Conservation (phyloP, 495 filamentous ascomycete genomes). For the Penicillium roqueforti region DNA sequence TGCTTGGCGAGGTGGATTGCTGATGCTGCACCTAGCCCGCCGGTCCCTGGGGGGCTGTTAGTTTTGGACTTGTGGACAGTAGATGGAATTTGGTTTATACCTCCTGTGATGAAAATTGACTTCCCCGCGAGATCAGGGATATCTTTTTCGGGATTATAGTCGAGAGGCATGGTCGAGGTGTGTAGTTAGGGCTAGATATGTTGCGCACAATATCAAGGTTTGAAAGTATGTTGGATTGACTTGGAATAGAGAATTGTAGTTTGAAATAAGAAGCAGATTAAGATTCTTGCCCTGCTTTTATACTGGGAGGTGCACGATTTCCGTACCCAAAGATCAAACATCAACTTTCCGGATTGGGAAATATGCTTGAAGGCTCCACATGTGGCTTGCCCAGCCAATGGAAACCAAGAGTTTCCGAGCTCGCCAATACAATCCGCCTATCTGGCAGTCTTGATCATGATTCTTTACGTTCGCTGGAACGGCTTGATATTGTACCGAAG, state of each 20-base stretch:
- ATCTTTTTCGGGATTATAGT: slow-evolving; percentile 30
- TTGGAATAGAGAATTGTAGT: background rate
- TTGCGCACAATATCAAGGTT: background rate
- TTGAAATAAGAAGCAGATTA: too few species aligned
- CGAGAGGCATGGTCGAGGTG: background rate
- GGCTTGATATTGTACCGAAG: background rate
- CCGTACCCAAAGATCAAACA: background rate
- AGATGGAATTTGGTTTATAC: slow-evolving; percentile 24
- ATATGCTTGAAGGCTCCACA: background rate
- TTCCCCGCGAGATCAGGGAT: slow-evolving; percentile 51
- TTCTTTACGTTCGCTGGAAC: background rate
- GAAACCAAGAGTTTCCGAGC: background rate
- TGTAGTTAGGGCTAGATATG: background rate
- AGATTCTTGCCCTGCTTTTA: too few species aligned
- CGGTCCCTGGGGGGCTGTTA: slow-evolving; percentile 22
- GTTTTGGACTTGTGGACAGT: background rate
- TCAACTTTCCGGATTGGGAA: background rate
- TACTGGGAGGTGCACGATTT: background rate
- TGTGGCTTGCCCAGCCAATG: background rate
- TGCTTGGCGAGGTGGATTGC: slow-evolving; percentile 52
- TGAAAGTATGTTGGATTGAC: background rate
- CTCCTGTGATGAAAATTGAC: slow-evolving; percentile 56
- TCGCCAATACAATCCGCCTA: background rate
- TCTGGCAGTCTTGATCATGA: background rate
- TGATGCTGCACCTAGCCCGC: slow-evolving; percentile 57